Evolutionary conservation across 805 yeast genomes (phyloP), one percentile per base, ranked within the genome.

Genomic region (Kuraishia borneana): DNA sequence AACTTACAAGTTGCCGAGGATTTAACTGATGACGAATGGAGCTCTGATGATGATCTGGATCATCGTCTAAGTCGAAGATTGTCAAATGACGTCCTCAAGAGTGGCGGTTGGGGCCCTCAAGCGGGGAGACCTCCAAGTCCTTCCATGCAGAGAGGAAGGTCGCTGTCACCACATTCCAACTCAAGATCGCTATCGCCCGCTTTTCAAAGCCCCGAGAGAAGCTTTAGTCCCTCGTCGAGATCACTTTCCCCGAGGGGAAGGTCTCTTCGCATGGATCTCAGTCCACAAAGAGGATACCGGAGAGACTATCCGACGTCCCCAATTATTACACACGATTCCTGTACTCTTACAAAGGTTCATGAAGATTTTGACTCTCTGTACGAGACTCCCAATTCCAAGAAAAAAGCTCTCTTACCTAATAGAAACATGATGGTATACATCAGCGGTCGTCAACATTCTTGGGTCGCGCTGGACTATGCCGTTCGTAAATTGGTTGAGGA

Each of bases 391-490:
- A 42, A 48, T 22, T 47, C 53, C 14, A 40, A 44, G 17, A 42
- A 42, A 12, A 68, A 72, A 0, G 61, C 65, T 0, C 45, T 46
- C 30, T 51, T 73, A 30, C 74, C 75, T 0, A 59, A 61, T 26
- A 60, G 87, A 45, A 66, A 68, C 2, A 60, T 81, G 4, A 47
- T 82, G 49, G 74, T 78, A 20, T 80, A 80, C 47, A 60, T 83
- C 21, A 65, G 76, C 42, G 94, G 85, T 3, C 59, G 89, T 39
- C 65, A 60, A 36, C 89, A 82, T 56, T 78, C 92, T 0, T 83
- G 94, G 94, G 84, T 80, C 8, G 76, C 85, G 1, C 53, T 83
- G 19, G 94, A 83, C 51, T 83, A 83, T 77, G 59, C 73, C 5
- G 54, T 81, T 35, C 62, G 61, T 31, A 57, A 63, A 28, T 55